phyloP scores from a whole-genome alignment of 257 asterid genomes.

The Lantana camara region DNA sequence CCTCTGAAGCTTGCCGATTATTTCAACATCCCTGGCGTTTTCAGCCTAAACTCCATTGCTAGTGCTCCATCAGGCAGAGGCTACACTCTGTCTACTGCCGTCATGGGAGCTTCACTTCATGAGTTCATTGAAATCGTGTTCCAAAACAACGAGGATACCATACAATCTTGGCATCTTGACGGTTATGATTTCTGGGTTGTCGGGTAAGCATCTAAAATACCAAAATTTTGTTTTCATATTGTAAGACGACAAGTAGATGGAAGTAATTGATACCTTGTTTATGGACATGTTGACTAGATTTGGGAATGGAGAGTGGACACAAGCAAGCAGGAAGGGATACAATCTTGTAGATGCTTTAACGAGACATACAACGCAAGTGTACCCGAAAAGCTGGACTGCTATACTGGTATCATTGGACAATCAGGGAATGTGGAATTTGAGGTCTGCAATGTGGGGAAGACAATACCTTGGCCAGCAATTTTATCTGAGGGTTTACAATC shows the following conservation, averaged over 20 bases:
- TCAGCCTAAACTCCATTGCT: constrained; percentile 47
- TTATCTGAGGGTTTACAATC: constrained; percentile 60
- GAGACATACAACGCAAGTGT: constrained; percentile 76
- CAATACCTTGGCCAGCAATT: constrained; percentile 77
- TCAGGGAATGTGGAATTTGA: constrained; percentile 81
- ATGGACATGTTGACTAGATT: constrained; percentile 38
- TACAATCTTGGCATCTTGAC: constrained; percentile 83
- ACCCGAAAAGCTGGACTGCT: constrained; percentile 68
- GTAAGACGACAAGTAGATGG: too few relatives aligned
- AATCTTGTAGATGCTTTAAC: constrained; percentile 68
- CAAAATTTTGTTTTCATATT: too few relatives aligned
- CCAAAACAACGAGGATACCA: constrained; percentile 50
- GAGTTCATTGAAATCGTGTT: constrained; percentile 70
- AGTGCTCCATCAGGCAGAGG: constrained; percentile 45
- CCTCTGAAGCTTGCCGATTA: constrained; percentile 86
- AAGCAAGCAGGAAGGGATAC: constrained; percentile 48
- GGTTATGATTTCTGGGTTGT: constrained; percentile 89
- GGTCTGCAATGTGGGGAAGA: constrained; percentile 78
- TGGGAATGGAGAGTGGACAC: constrained; percentile 66
- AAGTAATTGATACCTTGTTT: neutral
- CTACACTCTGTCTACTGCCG: constrained; percentile 44
- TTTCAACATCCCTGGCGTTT: constrained; percentile 67
- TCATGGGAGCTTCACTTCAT: constrained; percentile 55
- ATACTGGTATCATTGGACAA: constrained; percentile 68
- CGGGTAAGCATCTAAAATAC: constrained; percentile 42